A percentile compares a stretch with the other conserved stretches of the same genome.
phyloP scores from a whole-genome alignment of 2,329 filamentous ascomycete species.

The Clonostachys sp. region DNA sequence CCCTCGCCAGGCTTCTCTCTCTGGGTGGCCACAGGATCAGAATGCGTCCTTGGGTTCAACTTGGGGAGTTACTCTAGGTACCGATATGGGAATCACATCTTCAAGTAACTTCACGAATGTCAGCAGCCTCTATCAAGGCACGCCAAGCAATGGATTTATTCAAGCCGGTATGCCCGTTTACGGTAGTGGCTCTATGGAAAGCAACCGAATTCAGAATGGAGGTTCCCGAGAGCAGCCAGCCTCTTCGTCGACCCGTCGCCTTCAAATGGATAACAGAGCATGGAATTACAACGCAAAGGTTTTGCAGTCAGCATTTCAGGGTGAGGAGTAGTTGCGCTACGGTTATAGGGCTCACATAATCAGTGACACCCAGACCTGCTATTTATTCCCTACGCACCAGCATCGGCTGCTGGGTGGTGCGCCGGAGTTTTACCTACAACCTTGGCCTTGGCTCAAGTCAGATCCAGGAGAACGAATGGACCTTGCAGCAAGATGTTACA shows the following conservation, averaged over 20 bases:
- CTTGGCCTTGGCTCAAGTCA: too few species aligned
- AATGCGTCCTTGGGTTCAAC: constrained; percentile 9
- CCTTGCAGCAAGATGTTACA: too few species aligned
- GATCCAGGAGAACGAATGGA: too few species aligned
- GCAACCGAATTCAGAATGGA: not conserved
- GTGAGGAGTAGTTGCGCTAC: constrained; percentile 8
- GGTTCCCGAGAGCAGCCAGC: constrained; percentile 7
- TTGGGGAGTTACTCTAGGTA: constrained; percentile 9
- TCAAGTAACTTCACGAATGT: constrained; percentile 39
- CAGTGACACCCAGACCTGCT: too few species aligned
- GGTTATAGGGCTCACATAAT: too few species aligned
- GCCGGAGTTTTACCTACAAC: too few species aligned
- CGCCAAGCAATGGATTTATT: constrained; percentile 18
- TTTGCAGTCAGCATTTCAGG: constrained; percentile 23
- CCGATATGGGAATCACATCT: constrained; percentile 6
- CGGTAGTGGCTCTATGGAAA: not conserved
- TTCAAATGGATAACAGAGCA: constrained; percentile 23
- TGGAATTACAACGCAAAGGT: constrained; percentile 27
- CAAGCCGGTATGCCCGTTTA: not conserved
- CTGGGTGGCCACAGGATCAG: constrained; percentile 7
- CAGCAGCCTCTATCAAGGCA: constrained; percentile 46
- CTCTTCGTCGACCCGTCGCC: constrained; percentile 11
- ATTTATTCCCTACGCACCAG: too few species aligned
- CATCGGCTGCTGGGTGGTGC: too few species aligned
- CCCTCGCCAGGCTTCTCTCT: constrained; percentile 1